Base-by-base conservation (phyloP, 1,284 basidiomycete genomes). In the Flammula alnicola region DNA sequence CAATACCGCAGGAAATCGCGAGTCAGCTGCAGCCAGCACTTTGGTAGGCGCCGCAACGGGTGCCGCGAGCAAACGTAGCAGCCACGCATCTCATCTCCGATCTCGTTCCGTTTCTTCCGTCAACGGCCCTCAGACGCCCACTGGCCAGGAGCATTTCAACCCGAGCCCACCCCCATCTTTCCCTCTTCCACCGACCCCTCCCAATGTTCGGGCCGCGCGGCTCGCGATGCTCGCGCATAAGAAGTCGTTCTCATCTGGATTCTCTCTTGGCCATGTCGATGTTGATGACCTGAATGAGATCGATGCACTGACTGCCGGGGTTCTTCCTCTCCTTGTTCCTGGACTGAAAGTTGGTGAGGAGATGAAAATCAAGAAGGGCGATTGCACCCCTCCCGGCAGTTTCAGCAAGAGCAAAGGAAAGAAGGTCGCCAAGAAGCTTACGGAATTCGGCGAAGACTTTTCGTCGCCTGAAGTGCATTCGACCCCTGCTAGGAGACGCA, bases 101-200 rank as follows among this genome's bases (percentile, higher is more conserved):
- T 66, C 71, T n/a, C 72, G 72, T 16, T 79, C 79, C 12, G 63
- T 75, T 3, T 73, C 83, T 3, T 84, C 82, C 4, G 63, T 78
- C 48, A 71, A 61, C 49, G 66, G 65, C 20, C 73, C 77, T 19
- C 69, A 68, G 23, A 72, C 72, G n/a, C 68, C 68, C 1, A 69
- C 68, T 19, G 55, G 63, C n/a, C 61, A 64, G 30, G 60, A 62
- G 42, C 65, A 62, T 38, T 76, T 75, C 60, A 76, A 71, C 42
- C 69, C 77, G 58, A 83, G 75, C 57, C 81, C 81, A 4, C 84
- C 85, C 27, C 84, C 85, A 3, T 72, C 81, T 0, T 76, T 80
- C 53, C 84, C 85, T 14, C 75, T 88, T 30, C 84, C 85, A 9
- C 85, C 85, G 3, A 88, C 84, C 6, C 84, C 85, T 25, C 83